A percentile compares a stretch with the other conserved stretches of the same genome.
These are phyloP conservation scores for Lachnellula suecica DNA, from an alignment of 2,329 filamentous ascomycete genomes.

Conservation along the genomic window DNA sequence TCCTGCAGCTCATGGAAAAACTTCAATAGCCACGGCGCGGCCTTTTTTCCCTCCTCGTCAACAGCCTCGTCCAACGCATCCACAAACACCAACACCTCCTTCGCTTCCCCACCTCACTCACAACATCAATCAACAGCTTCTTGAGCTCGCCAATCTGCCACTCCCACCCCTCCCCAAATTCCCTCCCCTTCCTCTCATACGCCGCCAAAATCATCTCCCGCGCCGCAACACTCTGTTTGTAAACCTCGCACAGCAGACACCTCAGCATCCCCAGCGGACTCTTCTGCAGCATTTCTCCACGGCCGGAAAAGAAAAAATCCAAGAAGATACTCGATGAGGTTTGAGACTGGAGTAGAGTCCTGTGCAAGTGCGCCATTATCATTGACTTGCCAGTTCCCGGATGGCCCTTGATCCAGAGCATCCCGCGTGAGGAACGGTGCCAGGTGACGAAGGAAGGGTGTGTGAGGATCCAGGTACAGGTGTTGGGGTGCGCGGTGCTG, in stretches of 20 bases:
- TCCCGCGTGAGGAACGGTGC: slow-evolving; percentile 13
- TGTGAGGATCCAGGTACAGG: slow-evolving; percentile 34
- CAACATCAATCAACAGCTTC: slow-evolving; percentile 2
- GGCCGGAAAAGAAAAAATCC: slow-evolving; percentile 37
- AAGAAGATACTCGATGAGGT: slow-evolving; percentile 21
- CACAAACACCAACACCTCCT: slow-evolving; percentile 17
- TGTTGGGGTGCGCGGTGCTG: slow-evolving; percentile 33
- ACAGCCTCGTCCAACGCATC: slow-evolving; percentile 27
- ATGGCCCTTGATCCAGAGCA: slow-evolving; percentile 41
- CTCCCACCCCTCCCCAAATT: slow-evolving; percentile 1
- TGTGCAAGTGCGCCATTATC: slow-evolving; percentile 31
- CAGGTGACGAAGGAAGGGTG: slow-evolving; percentile 29
- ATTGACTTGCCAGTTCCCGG: slow-evolving; percentile 41
- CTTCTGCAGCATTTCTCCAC: slow-evolving; percentile 40
- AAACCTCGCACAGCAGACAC: slow-evolving; percentile 45
- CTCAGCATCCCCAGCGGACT: slow-evolving; percentile 48
- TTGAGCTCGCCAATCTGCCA: slow-evolving; percentile 11
- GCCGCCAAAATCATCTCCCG: slow-evolving; percentile 1
- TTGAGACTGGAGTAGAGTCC: background rate
- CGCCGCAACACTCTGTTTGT: slow-evolving; percentile 27
- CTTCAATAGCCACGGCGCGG: slow-evolving; percentile 2
- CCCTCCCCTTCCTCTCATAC: background rate
- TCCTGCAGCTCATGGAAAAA: slow-evolving; percentile 8
- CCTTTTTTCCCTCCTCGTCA: background rate
- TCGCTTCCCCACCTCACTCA: background rate